Conservation (phyloP, 257 asterid genomes). For the Salvia hispanica region DNA sequence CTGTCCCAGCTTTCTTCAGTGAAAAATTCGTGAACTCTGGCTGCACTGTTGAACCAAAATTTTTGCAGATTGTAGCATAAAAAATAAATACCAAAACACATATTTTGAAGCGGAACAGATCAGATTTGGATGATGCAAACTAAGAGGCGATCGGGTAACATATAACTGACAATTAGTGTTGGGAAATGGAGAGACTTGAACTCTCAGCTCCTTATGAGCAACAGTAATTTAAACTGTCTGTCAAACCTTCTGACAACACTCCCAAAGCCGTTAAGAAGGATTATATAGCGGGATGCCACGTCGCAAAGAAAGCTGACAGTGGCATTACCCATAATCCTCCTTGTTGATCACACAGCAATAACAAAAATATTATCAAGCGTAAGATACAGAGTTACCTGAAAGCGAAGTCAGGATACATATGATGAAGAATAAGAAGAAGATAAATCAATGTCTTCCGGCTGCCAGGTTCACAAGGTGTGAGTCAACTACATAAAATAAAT, state of each 20-base stretch:
- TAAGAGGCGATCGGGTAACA: slow-evolving; percentile 6
- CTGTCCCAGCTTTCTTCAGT: slow-evolving; percentile 92
- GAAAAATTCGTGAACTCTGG: slow-evolving; percentile 90
- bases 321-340: slow-evolving; percentile 99
- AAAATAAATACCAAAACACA: slow-evolving; percentile 11
- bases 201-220: slow-evolving; percentile 99
- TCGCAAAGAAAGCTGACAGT: slow-evolving; percentile 98
- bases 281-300: slow-evolving; percentile 90
- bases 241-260: slow-evolving; percentile 99
- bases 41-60: slow-evolving; percentile 84
- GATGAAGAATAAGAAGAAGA: slow-evolving; percentile 90
- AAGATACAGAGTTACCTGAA: slow-evolving; percentile 88
- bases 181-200: slow-evolving; percentile 99
- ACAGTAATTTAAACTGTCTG: slow-evolving; percentile 95
- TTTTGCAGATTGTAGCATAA: slow-evolving; percentile 47
- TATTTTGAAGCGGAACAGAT: slow-evolving; percentile 20
- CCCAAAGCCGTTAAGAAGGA: slow-evolving; percentile 78
- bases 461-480: slow-evolving; percentile 37
- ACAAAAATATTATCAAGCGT: slow-evolving; percentile 29
- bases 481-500: slow-evolving; percentile 23
- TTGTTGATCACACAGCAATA: slow-evolving; percentile 29
- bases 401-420: slow-evolving; percentile 90
- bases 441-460: slow-evolving; percentile 93
- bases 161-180: slow-evolving; percentile 36
- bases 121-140: slow-evolving; percentile 27